These are phyloP conservation scores for Tephrocybe sp. DNA, from an alignment of 768 basidiomycete species.

Conservation along the genomic window DNA sequence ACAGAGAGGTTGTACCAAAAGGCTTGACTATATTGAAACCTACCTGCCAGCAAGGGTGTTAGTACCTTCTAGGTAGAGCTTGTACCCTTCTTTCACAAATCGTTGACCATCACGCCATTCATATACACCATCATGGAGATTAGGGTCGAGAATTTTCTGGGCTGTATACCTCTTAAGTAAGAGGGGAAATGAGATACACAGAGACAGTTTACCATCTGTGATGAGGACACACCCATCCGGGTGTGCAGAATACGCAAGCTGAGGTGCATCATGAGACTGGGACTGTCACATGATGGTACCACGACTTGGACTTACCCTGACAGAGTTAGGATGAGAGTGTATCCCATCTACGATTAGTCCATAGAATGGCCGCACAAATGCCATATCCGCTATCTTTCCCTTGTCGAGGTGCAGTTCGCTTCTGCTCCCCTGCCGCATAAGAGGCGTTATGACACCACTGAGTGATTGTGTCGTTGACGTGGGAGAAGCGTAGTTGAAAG, in stretches of 20 bases:
- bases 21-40: constrained; percentile 22
- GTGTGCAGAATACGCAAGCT: constrained; percentile 83
- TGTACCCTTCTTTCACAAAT: constrained; percentile 80
- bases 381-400: constrained; percentile 51
- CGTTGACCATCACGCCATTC: constrained; percentile 85
- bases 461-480: constrained; percentile 13
- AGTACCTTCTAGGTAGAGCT: constrained; percentile 82
- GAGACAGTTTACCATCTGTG: constrained; percentile 68
- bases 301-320: constrained; percentile 55
- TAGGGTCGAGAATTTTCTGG: constrained; percentile 84
- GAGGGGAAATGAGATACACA: not conserved
- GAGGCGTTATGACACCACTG: constrained; percentile 21
- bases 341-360: constrained; percentile 91
- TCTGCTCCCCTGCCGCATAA: constrained; percentile 28
- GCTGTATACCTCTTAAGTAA: constrained; percentile 41
- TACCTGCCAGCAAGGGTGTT: constrained; percentile 88
- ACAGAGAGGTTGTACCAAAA: constrained; percentile 3
- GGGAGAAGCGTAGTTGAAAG: constrained; percentile 23
- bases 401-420: constrained; percentile 45
- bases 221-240: constrained; percentile 87
- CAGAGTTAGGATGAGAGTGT: constrained; percentile 89
- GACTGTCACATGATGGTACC: constrained; percentile 1
- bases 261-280: constrained; percentile 7
- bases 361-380: constrained; percentile 74
- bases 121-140: constrained; percentile 80